Percentiles rank a stretch among this genome's conserved stretches.
Evolutionary conservation across 257 asterid genomes (phyloP).

Genomic region (Plantago elongata): DNA sequence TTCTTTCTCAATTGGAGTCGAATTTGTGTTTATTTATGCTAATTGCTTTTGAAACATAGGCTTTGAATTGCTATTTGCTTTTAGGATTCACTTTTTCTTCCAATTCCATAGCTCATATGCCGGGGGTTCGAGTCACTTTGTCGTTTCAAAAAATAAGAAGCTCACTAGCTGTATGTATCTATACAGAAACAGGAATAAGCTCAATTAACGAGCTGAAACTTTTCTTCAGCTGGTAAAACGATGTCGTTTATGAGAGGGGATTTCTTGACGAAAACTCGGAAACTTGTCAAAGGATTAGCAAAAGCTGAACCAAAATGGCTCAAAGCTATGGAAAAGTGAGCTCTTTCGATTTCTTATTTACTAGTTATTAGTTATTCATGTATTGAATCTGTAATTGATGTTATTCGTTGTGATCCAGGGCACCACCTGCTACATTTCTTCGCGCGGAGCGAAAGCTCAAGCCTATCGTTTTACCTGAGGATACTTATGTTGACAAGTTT

Average conservation of each 20-base stretch:
- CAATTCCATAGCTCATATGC: too few relatives aligned
- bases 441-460: constrained; percentile 62
- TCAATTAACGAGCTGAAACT: too few relatives aligned
- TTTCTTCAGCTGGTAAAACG: background rate
- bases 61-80: background rate
- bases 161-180: too few relatives aligned
- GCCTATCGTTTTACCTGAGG: constrained; percentile 73
- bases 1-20: too few relatives aligned
- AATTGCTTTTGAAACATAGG: background rate
- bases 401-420: constrained; percentile 38
- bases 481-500: constrained; percentile 63
- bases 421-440: constrained; percentile 82
- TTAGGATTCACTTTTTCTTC: background rate
- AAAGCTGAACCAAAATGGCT: constrained; percentile 90
- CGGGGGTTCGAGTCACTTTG: too few relatives aligned
- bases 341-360: background rate
- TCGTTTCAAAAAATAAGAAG: too few relatives aligned
- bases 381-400: background rate
- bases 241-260: constrained; percentile 90
- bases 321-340: constrained; percentile 88
- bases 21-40: too few relatives aligned
- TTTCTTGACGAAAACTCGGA: constrained; percentile 66
- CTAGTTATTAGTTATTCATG: background rate
- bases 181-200: too few relatives aligned
- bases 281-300: constrained; percentile 88